These are phyloP conservation scores for Exophiala lecanii-corni DNA, from an alignment of 2,329 filamentous ascomycete species.

Conservation along the genomic window DNA sequence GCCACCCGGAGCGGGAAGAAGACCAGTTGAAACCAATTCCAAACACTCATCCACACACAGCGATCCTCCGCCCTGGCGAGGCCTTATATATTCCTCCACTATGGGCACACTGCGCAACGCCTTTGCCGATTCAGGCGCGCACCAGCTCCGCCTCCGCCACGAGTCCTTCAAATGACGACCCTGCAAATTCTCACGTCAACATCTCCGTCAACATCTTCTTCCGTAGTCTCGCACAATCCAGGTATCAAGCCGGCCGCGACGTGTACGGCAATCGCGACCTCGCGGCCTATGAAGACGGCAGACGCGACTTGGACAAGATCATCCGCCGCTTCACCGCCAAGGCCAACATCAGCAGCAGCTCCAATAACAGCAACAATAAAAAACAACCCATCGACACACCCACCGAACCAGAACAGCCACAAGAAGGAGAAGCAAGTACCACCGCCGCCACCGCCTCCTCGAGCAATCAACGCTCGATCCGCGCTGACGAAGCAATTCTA, in stretches of 20 bases:
- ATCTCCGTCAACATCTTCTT: conserved; percentile 91
- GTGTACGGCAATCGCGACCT: conserved; percentile 86
- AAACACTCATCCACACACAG: conserved; percentile 65
- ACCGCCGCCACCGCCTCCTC: neutral
- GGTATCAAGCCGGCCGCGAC: conserved; percentile 71
- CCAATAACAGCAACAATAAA: neutral
- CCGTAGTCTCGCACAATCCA: conserved; percentile 56
- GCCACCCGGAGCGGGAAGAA: conserved; percentile 21
- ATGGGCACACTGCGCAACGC: conserved; percentile 74
- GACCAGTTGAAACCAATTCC: conserved; percentile 50
- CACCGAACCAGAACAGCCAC: neutral
- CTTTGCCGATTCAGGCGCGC: conserved; percentile 36
- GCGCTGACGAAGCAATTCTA: conserved; percentile 15
- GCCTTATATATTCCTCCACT: conserved; percentile 75
- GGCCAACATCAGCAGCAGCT: neutral
- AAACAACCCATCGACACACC: neutral
- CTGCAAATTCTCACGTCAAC: conserved; percentile 43
- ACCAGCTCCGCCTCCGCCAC: neutral
- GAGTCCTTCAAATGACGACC: neutral
- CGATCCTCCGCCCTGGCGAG: conserved; percentile 64
- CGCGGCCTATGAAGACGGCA: conserved; percentile 75
- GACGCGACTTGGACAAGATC: conserved; percentile 67
- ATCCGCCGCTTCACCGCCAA: conserved; percentile 27
- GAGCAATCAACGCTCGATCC: neutral
- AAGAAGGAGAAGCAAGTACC: neutral